A percentile compares a stretch with the other conserved stretches of the same genome.
These are phyloP conservation scores for Pythium volutum DNA, from an alignment of 352 stramenopile species.

Conservation along the genomic window DNA sequence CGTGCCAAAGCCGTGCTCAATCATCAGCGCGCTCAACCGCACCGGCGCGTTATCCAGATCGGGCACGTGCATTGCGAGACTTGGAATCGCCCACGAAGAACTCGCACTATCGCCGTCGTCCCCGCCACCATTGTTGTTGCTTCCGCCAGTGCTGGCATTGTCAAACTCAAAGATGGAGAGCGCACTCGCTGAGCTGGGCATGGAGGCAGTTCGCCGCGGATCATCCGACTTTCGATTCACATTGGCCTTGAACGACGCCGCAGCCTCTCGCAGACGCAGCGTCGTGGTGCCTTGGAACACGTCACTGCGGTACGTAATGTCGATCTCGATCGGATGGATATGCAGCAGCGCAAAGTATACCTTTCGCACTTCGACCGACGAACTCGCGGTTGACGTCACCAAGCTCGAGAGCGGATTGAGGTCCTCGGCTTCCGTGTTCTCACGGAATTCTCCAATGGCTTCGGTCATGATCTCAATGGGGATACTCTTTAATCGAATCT, in stretches of 20 bases:
- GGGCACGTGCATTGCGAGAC: conserved; percentile 83
- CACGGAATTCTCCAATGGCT: conserved; percentile 65
- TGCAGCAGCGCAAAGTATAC: conserved; percentile 88
- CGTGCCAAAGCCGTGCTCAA: conserved; percentile 89
- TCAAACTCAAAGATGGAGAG: conserved; percentile 33
- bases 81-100: conserved; percentile 80
- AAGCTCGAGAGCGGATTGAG: conserved; percentile 77
- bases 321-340: conserved; percentile 85
- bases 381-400: conserved; percentile 56
- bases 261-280: conserved; percentile 53
- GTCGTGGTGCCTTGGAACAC: conserved; percentile 73
- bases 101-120: conserved; percentile 47
- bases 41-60: conserved; percentile 88
- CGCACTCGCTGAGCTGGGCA: conserved; percentile 22
- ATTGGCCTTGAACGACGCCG: conserved; percentile 27
- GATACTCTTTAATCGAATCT: conserved; percentile 81
- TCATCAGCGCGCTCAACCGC: conserved; percentile 84
- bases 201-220: conserved; percentile 36
- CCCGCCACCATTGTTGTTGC: conserved; percentile 11
- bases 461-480: conserved; percentile 82
- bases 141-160: conserved; percentile 12
- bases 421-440: conserved; percentile 76
- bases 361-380: conserved; percentile 71
- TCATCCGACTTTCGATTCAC: conserved; percentile 28
- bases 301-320: conserved; percentile 87